A percentile compares a stretch with the other conserved stretches of the same genome.
Evolutionary conservation across 1,284 basidiomycete genomes (phyloP).

Genomic region (Gomphus sp.): DNA sequence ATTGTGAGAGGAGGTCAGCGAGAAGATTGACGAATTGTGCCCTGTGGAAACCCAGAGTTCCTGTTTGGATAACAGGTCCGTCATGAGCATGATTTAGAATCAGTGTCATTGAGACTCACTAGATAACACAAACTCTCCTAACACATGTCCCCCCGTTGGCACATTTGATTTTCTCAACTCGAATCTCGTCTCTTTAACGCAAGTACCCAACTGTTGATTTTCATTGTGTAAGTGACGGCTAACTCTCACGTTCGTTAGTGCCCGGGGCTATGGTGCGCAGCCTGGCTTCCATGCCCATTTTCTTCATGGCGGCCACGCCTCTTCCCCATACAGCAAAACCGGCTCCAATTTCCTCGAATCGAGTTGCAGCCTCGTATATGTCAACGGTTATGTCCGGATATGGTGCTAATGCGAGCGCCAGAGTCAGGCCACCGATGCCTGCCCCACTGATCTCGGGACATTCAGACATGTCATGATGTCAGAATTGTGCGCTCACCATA

Average conservation of each 20-base stretch:
- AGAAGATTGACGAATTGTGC: constrained; percentile 42
- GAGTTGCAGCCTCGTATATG: constrained; percentile 28
- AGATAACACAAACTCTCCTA: not conserved
- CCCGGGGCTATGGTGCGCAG: not conserved
- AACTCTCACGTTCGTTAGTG: too few relatives aligned
- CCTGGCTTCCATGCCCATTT: constrained; percentile 35
- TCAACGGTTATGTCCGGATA: constrained; percentile 24
- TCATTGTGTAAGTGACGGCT: too few relatives aligned
- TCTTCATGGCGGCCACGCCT: constrained; percentile 28
- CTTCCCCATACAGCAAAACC: constrained; percentile 35
- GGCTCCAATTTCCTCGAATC: constrained; percentile 32
- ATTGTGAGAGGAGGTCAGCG: constrained; percentile 30
- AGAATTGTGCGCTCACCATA: not conserved
- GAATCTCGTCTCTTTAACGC: too few relatives aligned
- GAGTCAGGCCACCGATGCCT: constrained; percentile 30
- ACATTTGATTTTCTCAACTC: too few relatives aligned
- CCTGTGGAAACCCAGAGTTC: constrained; percentile 37
- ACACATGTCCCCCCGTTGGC: not conserved
- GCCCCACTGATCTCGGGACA: constrained; percentile 21
- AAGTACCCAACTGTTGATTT: too few relatives aligned
- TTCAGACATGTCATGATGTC: not conserved
- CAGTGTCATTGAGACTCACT: not conserved
- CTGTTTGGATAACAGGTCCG: not conserved
- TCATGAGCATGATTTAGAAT: not conserved
- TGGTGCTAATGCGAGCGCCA: constrained; percentile 28